Base-by-base conservation (phyloP, 148 eudicot genomes). In the Heliosperma pusillum region DNA sequence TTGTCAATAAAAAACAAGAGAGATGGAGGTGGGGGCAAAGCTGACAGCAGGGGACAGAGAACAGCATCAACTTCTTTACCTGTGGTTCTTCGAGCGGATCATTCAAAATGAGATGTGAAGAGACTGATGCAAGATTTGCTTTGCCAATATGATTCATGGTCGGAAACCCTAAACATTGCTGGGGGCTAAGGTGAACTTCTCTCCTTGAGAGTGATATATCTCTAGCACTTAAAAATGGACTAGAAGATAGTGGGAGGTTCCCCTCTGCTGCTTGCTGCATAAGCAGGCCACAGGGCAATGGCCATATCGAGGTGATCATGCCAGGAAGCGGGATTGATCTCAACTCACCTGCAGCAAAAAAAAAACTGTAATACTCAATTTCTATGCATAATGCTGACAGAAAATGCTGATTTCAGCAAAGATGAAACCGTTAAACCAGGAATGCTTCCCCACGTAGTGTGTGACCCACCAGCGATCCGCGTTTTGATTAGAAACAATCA, bases 231-330 rank as follows among this genome's bases (percentile, higher is more conserved):
- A 86, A 71, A 21, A 74, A 72, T 83, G 92, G 82, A 70, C 86
- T 84, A 69, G 88, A 87, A 68, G 88, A 83, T 45, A 88, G 82
- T 55, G 83, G 77, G 66, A 76, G 83, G 84, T 69, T 82, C 72
- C 88, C 87, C 74, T 91, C 96, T 25, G 85, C 80, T 50, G 87
- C 89, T 84, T 86, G 92, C 78, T 92, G 97, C 76, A 96, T 85
- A 74, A 96, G 90, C 83, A 96, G 84, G 70, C 99, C 99, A 85
- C 80, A 89, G 26, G 99, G 97, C 83, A 96, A 91, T 44, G 97
- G 86, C 97, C 97, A 96, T 82, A 96, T 90, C 67, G 99, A 92
- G 33, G 88, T 82, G 74, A 92, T 78, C 65, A 81, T 80, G 62
- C 89, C 86, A 69, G 88, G 85, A 59, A 96, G 89, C 70, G 89